Base-by-base conservation (phyloP, 2,329 filamentous ascomycete species). In the Xylariaceae sp. region DNA sequence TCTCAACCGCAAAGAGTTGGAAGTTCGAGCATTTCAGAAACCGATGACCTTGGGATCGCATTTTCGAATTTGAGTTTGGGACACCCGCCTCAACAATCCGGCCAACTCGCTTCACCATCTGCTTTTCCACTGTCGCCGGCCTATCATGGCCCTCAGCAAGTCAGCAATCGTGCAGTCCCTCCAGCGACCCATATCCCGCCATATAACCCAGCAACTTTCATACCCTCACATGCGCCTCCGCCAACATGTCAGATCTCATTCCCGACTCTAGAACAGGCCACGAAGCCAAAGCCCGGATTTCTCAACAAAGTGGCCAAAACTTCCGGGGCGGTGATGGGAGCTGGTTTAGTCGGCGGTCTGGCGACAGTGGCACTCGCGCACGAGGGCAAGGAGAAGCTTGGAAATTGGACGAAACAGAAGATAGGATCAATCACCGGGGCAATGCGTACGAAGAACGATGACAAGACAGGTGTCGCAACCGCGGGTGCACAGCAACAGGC, bases 321-420 rank as follows among this genome's bases (percentile, higher is more conserved):
- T 7, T 48, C 61, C 23, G 49, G 61, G 1, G 48, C 55, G 0
- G 57, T 58, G 1, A 42, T 59, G 34, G 63, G 61, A 8, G 59
- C 53, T 2, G 59, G 57, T 11, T 17, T 65, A 2, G 61, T 63
- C 10, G 48, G 55, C 1, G 59, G 63, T 3, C 15, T 65, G 11
- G 42, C 62, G 5, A 58, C 56, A 1, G 51, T 53, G 2, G 62
- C 53, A 17, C 39, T 59, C 1, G 58, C 54, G 1, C 37, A 61
- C 10, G 60, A 64, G 4, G 62, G 62, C 2, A 64, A 59, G 58
- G 62, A 57, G 10, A 65, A 64, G 49, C 53, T 65, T 10, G 55
- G 54, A 44, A 56, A 57, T 13, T 65, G 64, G 64, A 57, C 58
- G n/a, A 62, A 62, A 60, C 50, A 56, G 45, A 65, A 62, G 52